A percentile compares a stretch with the other conserved stretches of the same genome.
These are phyloP conservation scores for Mycena kentingensis DNA, from an alignment of 768 basidiomycete genomes.

Conservation along the genomic window DNA sequence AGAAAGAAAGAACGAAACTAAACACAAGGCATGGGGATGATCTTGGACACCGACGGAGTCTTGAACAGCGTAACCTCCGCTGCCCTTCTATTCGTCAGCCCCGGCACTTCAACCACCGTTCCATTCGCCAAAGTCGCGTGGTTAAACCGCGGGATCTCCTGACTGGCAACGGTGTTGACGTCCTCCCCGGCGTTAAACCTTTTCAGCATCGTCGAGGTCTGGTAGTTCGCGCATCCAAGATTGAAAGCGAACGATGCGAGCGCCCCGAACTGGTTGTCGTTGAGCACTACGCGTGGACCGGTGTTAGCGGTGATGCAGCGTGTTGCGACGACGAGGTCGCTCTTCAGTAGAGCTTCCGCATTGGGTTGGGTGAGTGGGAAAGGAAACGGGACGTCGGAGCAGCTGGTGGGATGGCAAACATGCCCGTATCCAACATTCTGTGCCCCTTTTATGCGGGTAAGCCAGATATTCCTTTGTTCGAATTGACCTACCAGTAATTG, in stretches of 20 bases:
- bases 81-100: conserved; percentile 30
- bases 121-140: conserved; percentile 28
- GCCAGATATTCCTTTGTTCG: no score
- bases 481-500: no score
- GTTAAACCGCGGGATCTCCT: conserved; percentile 36
- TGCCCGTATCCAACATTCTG: conserved; percentile 42
- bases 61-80: conserved; percentile 37
- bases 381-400: conserved; percentile 35
- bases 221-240: conserved; percentile 30
- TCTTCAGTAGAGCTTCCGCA: conserved; percentile 32
- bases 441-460: no score
- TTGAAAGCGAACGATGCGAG: conserved; percentile 36
- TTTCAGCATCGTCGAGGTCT: conserved; percentile 32
- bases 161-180: conserved; percentile 34
- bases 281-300: conserved; percentile 27
- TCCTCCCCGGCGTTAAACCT: conserved; percentile 34
- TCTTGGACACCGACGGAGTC: no score
- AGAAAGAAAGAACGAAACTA: no score
- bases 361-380: conserved; percentile 36
- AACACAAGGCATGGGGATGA: no score
- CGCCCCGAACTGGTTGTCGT: conserved; percentile 39
- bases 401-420: conserved; percentile 32
- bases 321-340: conserved; percentile 31
- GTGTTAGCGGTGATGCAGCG: conserved; percentile 33
- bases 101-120: no score